These are phyloP conservation scores for Kentomonas sorsogonicus DNA, from an alignment of 208 protist genomes.

Conservation along the genomic window DNA sequence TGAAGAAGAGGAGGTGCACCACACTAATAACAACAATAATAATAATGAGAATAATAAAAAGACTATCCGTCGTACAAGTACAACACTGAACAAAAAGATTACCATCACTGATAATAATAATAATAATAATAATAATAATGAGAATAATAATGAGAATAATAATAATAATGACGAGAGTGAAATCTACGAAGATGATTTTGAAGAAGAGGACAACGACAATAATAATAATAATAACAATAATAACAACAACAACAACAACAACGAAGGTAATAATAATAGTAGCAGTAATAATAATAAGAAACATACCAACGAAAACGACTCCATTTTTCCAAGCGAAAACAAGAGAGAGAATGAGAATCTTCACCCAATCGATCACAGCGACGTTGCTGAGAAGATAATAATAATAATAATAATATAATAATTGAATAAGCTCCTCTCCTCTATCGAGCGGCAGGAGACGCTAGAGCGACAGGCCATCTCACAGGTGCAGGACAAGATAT, in stretches of 20 bases:
- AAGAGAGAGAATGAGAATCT: constrained; percentile 1
- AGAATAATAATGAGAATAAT: background rate
- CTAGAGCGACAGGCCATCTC: too few relatives aligned
- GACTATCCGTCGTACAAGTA: background rate
- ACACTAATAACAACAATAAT: too few relatives aligned
- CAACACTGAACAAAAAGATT: constrained; percentile 2
- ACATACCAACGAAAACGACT: too few relatives aligned
- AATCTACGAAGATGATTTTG: background rate
- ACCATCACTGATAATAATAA: constrained; percentile 3
- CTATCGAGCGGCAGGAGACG: too few relatives aligned
- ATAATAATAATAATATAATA: constrained; percentile 11
- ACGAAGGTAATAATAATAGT: too few relatives aligned
- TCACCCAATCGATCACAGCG: too few relatives aligned
- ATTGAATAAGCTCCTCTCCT: too few relatives aligned
- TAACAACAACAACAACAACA: too few relatives aligned
- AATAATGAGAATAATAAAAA: background rate
- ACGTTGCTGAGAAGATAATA: too few relatives aligned
- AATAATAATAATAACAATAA: constrained; percentile 9
- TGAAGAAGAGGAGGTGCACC: too few relatives aligned
- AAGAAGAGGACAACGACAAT: background rate
- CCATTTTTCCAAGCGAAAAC: background rate
- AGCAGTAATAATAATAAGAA: constrained; percentile 7
- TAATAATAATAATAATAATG: background rate
- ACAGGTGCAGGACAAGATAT: too few relatives aligned
- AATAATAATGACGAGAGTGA: background rate